Evolutionary conservation across 139 green algal genomes (phyloP).

Genomic region (Edaphochlamys debaryana): DNA sequence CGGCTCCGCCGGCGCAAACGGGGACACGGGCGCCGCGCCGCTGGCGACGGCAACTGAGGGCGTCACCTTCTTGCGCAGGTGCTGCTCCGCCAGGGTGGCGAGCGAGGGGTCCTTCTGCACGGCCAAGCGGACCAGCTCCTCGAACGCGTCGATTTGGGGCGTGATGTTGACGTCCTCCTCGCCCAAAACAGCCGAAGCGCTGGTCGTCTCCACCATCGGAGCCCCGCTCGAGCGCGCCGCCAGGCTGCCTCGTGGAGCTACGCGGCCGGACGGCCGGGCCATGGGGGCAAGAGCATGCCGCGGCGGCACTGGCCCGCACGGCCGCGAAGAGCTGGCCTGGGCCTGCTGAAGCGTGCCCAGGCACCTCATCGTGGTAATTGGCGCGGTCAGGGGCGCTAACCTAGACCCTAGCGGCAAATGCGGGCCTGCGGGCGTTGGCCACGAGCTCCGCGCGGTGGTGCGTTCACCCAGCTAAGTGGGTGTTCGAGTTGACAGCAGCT

Average conservation of each 20-base stretch:
- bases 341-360: constrained; percentile 8
- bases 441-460: no score
- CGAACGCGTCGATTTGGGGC: constrained; percentile 75
- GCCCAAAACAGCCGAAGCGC: no score
- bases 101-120: constrained; percentile 82
- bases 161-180: constrained; percentile 19
- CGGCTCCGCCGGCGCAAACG: not conserved
- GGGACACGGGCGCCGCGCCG: not conserved
- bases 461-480: no score
- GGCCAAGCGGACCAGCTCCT: constrained; percentile 84
- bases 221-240: no score
- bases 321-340: constrained; percentile 16
- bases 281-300: no score
- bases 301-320: not conserved
- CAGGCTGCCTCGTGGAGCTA: no score
- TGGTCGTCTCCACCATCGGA: not conserved
- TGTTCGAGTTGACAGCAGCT: no score
- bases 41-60: not conserved
- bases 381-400: no score
- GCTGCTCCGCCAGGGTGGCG: constrained; percentile 64
- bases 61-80: constrained; percentile 44
- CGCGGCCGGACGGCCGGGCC: no score
- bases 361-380: not conserved
- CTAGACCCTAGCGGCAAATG: no score
- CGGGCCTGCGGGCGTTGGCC: no score